phyloP scores from a whole-genome alignment of 306 rosid species.

The Pyrus betulifolia region DNA sequence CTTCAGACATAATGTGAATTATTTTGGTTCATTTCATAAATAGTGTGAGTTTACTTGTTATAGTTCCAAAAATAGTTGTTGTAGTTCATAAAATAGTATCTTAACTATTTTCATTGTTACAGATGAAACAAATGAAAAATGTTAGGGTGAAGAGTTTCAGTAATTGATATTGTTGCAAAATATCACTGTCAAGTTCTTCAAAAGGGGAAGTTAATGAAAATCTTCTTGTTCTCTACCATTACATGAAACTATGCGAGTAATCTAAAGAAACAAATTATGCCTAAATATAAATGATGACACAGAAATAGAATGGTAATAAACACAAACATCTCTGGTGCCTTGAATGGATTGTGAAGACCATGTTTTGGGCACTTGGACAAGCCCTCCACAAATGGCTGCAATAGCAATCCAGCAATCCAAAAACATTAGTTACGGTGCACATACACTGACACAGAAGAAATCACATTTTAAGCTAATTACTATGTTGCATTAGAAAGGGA shows the following conservation, averaged over 20 bases:
- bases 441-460: background rate
- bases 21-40: too few species aligned
- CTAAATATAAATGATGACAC: background rate
- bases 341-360: constrained; percentile 92
- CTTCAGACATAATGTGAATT: too few species aligned
- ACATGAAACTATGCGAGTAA: background rate
- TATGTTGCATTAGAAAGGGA: background rate
- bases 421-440: background rate
- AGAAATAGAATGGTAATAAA: background rate
- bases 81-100: too few species aligned
- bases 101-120: too few species aligned
- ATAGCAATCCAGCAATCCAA: constrained; percentile 19
- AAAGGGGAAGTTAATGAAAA: background rate
- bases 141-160: too few species aligned
- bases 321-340: constrained; percentile 82
- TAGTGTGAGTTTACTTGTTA: too few species aligned
- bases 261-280: background rate
- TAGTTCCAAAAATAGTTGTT: too few species aligned
- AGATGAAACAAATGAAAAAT: too few species aligned
- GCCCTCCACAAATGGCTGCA: constrained; percentile 83
- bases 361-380: constrained; percentile 85
- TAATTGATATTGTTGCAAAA: background rate
- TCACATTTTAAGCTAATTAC: constrained; percentile 2
- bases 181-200: background rate
- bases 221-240: background rate